Evolutionary conservation across 805 yeast species (phyloP), one percentile per base, ranked within the genome.

Genomic region (Kluyveromyces lactis): DNA sequence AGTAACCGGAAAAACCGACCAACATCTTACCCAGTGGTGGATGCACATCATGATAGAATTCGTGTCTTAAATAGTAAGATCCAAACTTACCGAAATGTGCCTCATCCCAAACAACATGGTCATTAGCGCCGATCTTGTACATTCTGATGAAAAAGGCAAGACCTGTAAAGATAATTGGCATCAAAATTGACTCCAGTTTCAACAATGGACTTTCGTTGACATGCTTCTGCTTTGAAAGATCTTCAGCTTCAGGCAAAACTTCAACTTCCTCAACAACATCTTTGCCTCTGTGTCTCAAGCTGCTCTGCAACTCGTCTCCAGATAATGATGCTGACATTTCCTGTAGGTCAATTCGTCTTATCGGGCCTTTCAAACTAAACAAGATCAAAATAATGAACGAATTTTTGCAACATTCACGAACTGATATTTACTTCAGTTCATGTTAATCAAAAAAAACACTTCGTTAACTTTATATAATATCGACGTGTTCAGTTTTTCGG

Each of bases 11-110:
- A 4, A 84, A 64, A 2, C 86, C 94, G 44, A 82, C 78, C 36
- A 84, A 64, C 80, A 84, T 76, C 53, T 84, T 84, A 8, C 92
- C 95, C 50, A 84, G 68, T 1, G 94, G 94, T 16, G 95, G 95
- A 55, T 84, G 95, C 23, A 84, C 94, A 63, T 84, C 95, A 51
- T 79, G 86, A 53, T 84, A 84, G 55, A 83, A 82, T 52, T 83
- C 87, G 53, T 79, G 86, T 58, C 79, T 73, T 47, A 82, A 64
- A 59, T 84, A 84, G 52, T 82, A 78, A 3, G 90, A 79, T 33
- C 94, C 94, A 57, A 84, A 84, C 57, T 81, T 82, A 31, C 92
- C 95, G 58, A 84, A 84, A 67, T 84, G 95, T 4, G 94, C 92
- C 60, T 84, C 95, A 64, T 84, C 95, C 95, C 95, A 84, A 7